A percentile compares a stretch with the other conserved stretches of the same genome.
Evolutionary conservation across 495 filamentous ascomycete species (phyloP).

Genomic region (Lasiosphaeria ovina): DNA sequence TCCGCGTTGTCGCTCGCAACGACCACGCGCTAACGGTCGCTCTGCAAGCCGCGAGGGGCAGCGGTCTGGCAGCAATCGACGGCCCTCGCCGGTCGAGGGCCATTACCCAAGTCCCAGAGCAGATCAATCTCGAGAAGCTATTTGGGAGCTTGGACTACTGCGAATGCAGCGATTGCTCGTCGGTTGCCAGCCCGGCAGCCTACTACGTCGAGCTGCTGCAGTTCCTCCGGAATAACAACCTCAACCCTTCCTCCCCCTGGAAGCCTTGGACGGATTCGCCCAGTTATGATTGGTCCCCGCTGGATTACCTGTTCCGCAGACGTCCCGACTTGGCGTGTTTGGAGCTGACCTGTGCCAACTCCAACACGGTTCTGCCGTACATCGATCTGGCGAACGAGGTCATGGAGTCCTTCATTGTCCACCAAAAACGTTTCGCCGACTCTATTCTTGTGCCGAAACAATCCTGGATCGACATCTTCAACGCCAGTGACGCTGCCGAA

Average conservation of each 20-base stretch:
- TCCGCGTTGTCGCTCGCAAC: too few species aligned
- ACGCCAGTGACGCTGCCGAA: too few species aligned
- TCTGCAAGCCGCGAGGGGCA: too few species aligned
- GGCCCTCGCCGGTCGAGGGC: too few species aligned
- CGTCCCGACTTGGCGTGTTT: conserved; percentile 32
- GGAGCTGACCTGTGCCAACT: conserved; percentile 35
- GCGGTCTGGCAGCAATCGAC: too few species aligned
- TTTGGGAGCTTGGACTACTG: background rate
- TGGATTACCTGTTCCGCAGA: conserved; percentile 21
- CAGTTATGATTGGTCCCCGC: background rate
- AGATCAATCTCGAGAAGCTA: conserved; percentile 10
- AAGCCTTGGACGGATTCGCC: background rate
- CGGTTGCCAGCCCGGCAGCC: conserved; percentile 22
- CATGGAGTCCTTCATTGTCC: conserved; percentile 32
- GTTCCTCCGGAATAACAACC: conserved; percentile 15
- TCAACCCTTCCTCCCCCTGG: background rate
- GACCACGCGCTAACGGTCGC: too few species aligned
- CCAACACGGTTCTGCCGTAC: conserved; percentile 32
- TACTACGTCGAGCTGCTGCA: conserved; percentile 35
- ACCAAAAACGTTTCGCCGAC: background rate
- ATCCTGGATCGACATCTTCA: too few species aligned
- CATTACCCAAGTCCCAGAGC: background rate
- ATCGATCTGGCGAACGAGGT: conserved; percentile 39
- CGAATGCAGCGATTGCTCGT: conserved; percentile 25
- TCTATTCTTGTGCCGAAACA: too few species aligned